Percentiles rank a stretch among this genome's conserved stretches.
phyloP scores from a whole-genome alignment of 352 stramenopile species.

The Peronospora tabacina region DNA sequence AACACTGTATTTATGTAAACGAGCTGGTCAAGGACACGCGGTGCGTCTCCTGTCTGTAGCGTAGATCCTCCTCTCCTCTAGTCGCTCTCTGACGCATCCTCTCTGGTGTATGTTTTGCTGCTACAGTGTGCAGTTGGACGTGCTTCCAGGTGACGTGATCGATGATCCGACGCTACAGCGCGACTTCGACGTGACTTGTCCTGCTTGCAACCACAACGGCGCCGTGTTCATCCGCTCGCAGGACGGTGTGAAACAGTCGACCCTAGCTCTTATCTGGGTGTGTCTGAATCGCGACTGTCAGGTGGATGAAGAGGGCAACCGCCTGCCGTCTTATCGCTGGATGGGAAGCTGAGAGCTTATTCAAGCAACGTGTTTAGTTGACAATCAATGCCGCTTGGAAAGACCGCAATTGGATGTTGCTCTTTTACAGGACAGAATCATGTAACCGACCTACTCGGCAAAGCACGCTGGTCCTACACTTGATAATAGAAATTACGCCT shows the following conservation, averaged over 20 bases:
- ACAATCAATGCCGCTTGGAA: background rate
- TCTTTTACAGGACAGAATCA: slow-evolving; percentile 2
- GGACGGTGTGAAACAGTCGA: slow-evolving; percentile 84
- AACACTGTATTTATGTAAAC: slow-evolving; percentile 90
- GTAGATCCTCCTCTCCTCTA: background rate
- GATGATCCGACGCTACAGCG: slow-evolving; percentile 85
- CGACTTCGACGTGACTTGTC: slow-evolving; percentile 80
- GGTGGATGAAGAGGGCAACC: slow-evolving; percentile 77
- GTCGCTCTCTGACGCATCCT: background rate
- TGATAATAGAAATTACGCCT: background rate
- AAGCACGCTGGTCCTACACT: background rate
- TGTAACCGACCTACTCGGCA: background rate
- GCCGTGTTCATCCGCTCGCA: slow-evolving; percentile 85
- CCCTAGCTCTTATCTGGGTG: slow-evolving; percentile 82
- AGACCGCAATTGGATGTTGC: background rate
- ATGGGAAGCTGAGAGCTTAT: slow-evolving; percentile 45
- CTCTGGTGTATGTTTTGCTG: slow-evolving; percentile 5
- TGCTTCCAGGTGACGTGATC: slow-evolving; percentile 80
- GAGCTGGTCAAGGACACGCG: slow-evolving; percentile 85
- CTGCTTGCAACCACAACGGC: slow-evolving; percentile 68
- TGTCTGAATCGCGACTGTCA: slow-evolving; percentile 86
- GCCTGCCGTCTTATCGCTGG: slow-evolving; percentile 79
- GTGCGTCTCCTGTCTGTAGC: slow-evolving; percentile 24
- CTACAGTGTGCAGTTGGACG: slow-evolving; percentile 69
- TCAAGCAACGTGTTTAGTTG: background rate